These are phyloP conservation scores for Arabidopsis suecica DNA, from an alignment of 345 rosid species.

Conservation along the genomic window DNA sequence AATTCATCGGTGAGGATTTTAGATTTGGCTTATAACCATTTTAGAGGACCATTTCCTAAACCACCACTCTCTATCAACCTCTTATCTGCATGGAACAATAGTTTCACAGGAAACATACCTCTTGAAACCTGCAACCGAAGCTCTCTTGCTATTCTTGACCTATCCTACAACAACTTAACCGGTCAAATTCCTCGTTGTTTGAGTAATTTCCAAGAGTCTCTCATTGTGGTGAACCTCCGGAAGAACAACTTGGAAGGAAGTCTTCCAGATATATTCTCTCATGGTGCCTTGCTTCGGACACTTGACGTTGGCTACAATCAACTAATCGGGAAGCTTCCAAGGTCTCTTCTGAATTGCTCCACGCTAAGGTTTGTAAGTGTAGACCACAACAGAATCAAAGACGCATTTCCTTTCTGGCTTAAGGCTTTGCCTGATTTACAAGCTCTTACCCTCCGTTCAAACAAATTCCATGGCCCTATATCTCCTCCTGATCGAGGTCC, in stretches of 20 bases:
- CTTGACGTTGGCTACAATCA: constrained; percentile 22
- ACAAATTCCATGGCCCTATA: constrained; percentile 22
- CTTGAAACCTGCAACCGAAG: constrained; percentile 4
- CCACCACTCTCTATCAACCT: background rate
- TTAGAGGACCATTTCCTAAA: background rate
- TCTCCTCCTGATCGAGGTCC: constrained; percentile 15
- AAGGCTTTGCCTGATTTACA: background rate
- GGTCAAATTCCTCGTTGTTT: constrained; percentile 9
- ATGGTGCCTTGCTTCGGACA: background rate
- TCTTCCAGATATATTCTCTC: background rate
- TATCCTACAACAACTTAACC: constrained; percentile 14
- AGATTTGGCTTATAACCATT: background rate
- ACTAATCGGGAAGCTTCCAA: constrained; percentile 17
- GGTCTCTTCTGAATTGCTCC: constrained; percentile 2
- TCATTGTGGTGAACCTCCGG: background rate
- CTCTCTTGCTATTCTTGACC: background rate
- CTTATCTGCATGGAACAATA: constrained; percentile 7
- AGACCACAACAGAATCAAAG: background rate
- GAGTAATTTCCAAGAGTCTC: background rate
- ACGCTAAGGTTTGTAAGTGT: background rate
- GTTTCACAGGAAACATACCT: constrained; percentile 23
- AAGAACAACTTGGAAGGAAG: constrained; percentile 21
- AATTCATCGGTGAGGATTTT: background rate
- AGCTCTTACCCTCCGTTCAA: constrained; percentile 30
- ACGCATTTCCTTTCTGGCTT: constrained; percentile 34